A percentile compares a stretch with the other conserved stretches of the same genome.
phyloP scores from a whole-genome alignment of 192 early-diverging fungal genomes.

The Rhizophagus prolifer region DNA sequence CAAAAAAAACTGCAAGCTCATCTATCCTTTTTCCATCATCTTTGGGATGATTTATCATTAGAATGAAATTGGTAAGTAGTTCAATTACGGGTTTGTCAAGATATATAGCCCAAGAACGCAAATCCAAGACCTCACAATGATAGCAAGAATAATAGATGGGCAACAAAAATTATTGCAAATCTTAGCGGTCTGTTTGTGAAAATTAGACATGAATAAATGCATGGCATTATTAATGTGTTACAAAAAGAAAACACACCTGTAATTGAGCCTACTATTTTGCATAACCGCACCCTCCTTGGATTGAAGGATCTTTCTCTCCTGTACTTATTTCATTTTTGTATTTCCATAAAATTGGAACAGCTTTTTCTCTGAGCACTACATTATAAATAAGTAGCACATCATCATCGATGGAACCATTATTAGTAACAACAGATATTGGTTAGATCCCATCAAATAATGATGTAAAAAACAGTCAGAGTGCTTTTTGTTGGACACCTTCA shows the following conservation, averaged over 20 bases:
- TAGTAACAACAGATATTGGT: constrained; percentile 2
- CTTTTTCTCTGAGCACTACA: neutral
- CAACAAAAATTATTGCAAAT: constrained; percentile 16
- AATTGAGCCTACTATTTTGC: constrained; percentile 12
- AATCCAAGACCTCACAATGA: neutral
- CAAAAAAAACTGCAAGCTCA: neutral
- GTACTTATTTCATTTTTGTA: constrained; percentile 15
- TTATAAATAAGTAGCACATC: neutral
- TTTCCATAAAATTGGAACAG: neutral
- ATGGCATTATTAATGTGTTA: neutral
- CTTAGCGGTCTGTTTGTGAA: neutral
- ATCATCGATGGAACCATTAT: neutral
- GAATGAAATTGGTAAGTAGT: constrained; percentile 7
- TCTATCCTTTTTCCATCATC: neutral
- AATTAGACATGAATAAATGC: constrained; percentile 17
- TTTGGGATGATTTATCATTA: neutral
- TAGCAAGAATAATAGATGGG: constrained; percentile 1
- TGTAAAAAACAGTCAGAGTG: neutral
- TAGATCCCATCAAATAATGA: neutral
- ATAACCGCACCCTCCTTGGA: neutral
- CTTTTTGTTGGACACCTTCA: neutral
- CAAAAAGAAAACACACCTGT: neutral
- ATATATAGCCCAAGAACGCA: constrained; percentile 8
- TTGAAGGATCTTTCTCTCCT: neutral
- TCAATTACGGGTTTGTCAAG: constrained; percentile 3